Evolutionary conservation across 192 early-diverging fungal genomes (phyloP).

Genomic region (Entomortierella lignicola): DNA sequence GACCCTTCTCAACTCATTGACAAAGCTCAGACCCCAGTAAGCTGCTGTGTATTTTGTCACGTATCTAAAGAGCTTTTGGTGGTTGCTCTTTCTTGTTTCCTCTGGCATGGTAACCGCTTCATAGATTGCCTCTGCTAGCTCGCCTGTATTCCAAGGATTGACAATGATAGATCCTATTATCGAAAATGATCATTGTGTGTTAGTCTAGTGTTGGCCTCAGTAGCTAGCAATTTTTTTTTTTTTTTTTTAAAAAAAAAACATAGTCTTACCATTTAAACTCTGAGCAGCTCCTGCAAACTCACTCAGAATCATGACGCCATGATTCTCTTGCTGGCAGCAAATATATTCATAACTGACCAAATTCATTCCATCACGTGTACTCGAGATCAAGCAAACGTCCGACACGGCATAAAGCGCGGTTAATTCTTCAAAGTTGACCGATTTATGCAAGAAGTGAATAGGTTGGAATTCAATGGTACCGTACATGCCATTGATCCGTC

Average conservation of each 20-base stretch:
- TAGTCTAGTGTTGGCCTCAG: not conserved
- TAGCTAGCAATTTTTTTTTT: not conserved
- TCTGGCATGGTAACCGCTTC: conserved; percentile 95
- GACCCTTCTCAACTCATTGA: conserved; percentile 79
- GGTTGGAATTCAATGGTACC: conserved; percentile 97
- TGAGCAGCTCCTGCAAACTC: conserved; percentile 99
- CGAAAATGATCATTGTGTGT: not conserved
- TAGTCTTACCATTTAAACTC: conserved; percentile 92
- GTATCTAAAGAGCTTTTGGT: conserved; percentile 93
- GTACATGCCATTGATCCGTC: conserved; percentile 97
- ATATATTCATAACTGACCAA: conserved; percentile 99
- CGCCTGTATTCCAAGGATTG: conserved; percentile 99
- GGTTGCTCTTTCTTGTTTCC: conserved; percentile 80
- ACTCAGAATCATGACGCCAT: conserved; percentile 95
- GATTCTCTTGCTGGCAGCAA: conserved; percentile 88
- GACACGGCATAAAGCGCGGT: conserved; percentile 96
- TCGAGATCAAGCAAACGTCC: conserved; percentile 96
- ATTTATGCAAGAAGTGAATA: conserved; percentile 98
- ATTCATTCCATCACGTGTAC: conserved; percentile 99
- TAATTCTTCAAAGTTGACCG: conserved; percentile 94
- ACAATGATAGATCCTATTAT: conserved; percentile 93
- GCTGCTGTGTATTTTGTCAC: conserved; percentile 97
- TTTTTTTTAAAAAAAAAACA: not conserved
- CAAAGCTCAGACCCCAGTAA: conserved; percentile 96
- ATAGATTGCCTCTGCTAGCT: conserved; percentile 88